Base-by-base conservation (phyloP, 2,329 filamentous ascomycete species). In the Colletotrichum incanum region DNA sequence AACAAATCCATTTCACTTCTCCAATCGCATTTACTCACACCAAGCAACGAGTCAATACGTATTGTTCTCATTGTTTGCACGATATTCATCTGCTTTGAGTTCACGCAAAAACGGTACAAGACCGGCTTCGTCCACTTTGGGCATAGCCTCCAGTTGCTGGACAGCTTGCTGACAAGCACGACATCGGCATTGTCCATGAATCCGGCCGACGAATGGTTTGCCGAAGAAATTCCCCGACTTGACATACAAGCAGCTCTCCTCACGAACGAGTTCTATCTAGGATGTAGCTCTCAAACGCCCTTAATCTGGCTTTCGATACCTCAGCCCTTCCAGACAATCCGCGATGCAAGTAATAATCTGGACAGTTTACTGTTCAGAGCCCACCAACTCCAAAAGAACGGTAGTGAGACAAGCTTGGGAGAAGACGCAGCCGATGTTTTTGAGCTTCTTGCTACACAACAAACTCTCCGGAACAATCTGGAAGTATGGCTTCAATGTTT, bases 191-290 rank as follows among this genome's bases (percentile, higher is more conserved):
- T 41, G 39, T 74, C 61, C 7, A 34, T 43, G 18, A 62, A 5
- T 77, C 77, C 1, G 75, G 5, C 80, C 0, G 85, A 88, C 55
- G 79, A 82, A 49, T 84, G 82, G 78, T 83, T 88, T 20, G 73
- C 83, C 3, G 84, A 86, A 68, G 80, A 79, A 2, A 84, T 88
- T 41, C 76, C 77, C 0, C 76, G 79, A 34, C 72, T 81, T 5
- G 76, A 79, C 47, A 65, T 81, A 2, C 78, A 79, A 67, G 65
- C 76, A 16, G 75, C 76, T n/a, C 74, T 80, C 5, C 76, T 78
- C 26, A 71, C 54, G 16, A 60, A 43, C 12, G 52, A 58, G 41
- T 20, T 45, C 12, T 43, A 50, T 34, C 6, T 18, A 6, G 43
- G 52, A 9, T 12, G 31, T 16, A 54, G 34, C 23, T 2, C 31